Conservation (phyloP, 495 filamentous ascomycete species). For the Podospora appendiculata region DNA sequence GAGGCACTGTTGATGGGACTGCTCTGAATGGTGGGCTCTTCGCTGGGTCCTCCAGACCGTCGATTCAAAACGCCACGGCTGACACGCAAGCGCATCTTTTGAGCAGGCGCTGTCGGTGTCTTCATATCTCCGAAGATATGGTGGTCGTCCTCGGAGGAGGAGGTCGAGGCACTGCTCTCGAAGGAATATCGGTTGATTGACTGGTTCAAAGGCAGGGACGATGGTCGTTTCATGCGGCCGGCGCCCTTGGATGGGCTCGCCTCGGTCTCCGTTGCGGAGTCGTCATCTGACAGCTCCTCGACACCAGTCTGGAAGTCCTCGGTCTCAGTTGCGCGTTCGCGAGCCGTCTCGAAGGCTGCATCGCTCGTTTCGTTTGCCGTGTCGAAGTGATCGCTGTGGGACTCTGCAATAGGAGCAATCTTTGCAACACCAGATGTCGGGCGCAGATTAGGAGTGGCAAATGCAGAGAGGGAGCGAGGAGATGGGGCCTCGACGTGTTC, state of each 20-base stretch:
- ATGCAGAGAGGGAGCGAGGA: slow-evolving; percentile 11
- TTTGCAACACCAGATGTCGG: not conserved
- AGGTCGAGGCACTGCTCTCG: slow-evolving; percentile 84
- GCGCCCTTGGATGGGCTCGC: slow-evolving; percentile 39
- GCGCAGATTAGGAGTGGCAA: slow-evolving; percentile 5
- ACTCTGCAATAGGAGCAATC: slow-evolving; percentile 21
- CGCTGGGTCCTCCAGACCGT: slow-evolving; percentile 58
- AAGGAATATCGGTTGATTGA: slow-evolving; percentile 55
- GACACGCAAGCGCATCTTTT: slow-evolving; percentile 62
- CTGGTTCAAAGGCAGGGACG: slow-evolving; percentile 21
- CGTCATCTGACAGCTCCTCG: slow-evolving; percentile 72
- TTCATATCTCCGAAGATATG: slow-evolving; percentile 37
- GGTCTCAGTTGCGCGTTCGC: slow-evolving; percentile 77
- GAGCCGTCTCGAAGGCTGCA: slow-evolving; percentile 78
- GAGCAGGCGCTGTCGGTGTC: slow-evolving; percentile 53
- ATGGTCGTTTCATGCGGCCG: slow-evolving; percentile 28
- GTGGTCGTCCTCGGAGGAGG: slow-evolving; percentile 68
- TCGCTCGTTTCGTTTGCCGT: slow-evolving; percentile 80
- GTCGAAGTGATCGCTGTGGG: slow-evolving; percentile 61
- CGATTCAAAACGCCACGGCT: slow-evolving; percentile 51
- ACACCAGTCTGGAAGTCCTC: slow-evolving; percentile 90
- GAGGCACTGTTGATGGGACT: slow-evolving; percentile 50
- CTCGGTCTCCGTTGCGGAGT: slow-evolving; percentile 85
- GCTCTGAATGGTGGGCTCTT: slow-evolving; percentile 45
- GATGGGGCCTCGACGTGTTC: slow-evolving; percentile 46